Base-by-base conservation (phyloP, 75 land plant genomes). In the Gnetum montanum region DNA sequence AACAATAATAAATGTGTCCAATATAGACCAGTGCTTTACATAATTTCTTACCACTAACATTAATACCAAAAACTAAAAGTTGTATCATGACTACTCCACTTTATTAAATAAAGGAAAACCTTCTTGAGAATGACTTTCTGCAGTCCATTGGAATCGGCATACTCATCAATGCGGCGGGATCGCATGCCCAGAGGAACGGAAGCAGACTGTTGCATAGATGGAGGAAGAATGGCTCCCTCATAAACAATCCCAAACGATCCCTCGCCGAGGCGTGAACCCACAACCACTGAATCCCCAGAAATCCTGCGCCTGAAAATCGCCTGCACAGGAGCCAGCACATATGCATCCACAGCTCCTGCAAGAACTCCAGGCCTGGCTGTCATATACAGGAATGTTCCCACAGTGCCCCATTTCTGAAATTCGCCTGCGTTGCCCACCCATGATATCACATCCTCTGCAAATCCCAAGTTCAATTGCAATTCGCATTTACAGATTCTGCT, bases 211-310 rank as follows among this genome's bases (percentile, higher is more conserved):
- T 86, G 72, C 25, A 51, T 55, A 69, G 75, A 67, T 50, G 71
- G 70, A 4, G 99, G 99, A 54, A 95, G 69, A 34, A 95, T 66
- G 5, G 61, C 82, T 2, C 99, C 99, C 18, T 80, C 57, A 65
- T 78, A 95, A 23, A 95, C 99, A n/a, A 89, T 69, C 8, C 99
- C 99, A 60, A 95, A 95, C 3, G 96, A 83, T 7, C 99, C 99
- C 69, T 95, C 99, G 1, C 99, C 99, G 18, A 95, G 31, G 37
- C 77, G 76, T 29, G 72, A 68, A 18, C 79, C 90, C 8, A 95
- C 40, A 13, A 83, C 69, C 61, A 95, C 90, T 61, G 86, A 81
- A 28, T 61, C 69, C 63, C 82, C 78, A 66, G 78, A 86, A 64
- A 80, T 67, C 52, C 65, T 75, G 54, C 99, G 70, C 52, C 92